These are phyloP conservation scores for Phytophthora pini DNA, from an alignment of 352 stramenopile genomes.

Conservation along the genomic window DNA sequence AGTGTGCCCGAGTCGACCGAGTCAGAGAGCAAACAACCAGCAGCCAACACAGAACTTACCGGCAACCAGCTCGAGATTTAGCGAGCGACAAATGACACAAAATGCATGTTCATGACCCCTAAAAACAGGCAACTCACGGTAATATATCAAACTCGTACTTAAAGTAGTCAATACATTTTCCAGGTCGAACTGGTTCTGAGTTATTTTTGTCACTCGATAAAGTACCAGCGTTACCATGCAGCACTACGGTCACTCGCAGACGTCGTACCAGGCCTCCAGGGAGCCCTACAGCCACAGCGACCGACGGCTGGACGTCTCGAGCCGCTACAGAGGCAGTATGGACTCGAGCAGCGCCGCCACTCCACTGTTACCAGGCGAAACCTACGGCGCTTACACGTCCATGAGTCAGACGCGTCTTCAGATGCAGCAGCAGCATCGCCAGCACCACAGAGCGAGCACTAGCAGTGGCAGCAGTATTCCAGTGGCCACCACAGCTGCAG, in stretches of 20 bases:
- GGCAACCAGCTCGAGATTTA: constrained; percentile 63
- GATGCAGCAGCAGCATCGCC: constrained; percentile 35
- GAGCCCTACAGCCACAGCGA: constrained; percentile 29
- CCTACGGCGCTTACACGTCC: constrained; percentile 30
- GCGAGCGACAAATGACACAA: constrained; percentile 17
- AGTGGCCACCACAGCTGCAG: constrained; percentile 16
- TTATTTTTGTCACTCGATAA: constrained; percentile 4
- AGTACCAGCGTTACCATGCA: constrained; percentile 16
- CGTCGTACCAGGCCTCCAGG: constrained; percentile 23
- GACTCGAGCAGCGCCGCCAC: constrained; percentile 8
- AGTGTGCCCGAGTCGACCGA: constrained; percentile 36
- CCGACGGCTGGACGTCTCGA: constrained; percentile 19
- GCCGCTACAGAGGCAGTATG: constrained; percentile 20
- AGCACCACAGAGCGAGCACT: constrained; percentile 36
- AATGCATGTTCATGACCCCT: constrained; percentile 8
- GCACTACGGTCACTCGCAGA: constrained; percentile 31
- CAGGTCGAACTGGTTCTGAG: constrained; percentile 20
- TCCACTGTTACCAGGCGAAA: constrained; percentile 18
- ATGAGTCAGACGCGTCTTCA: constrained; percentile 29
- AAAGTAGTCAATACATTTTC: neutral
- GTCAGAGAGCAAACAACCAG: constrained; percentile 27
- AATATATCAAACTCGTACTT: constrained; percentile 27
- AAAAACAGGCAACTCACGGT: constrained; percentile 15
- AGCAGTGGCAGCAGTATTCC: constrained; percentile 34
- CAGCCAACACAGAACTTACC: constrained; percentile 8